Base-by-base conservation (phyloP, 352 stramenopile species). In the Phytophthora rubi region DNA sequence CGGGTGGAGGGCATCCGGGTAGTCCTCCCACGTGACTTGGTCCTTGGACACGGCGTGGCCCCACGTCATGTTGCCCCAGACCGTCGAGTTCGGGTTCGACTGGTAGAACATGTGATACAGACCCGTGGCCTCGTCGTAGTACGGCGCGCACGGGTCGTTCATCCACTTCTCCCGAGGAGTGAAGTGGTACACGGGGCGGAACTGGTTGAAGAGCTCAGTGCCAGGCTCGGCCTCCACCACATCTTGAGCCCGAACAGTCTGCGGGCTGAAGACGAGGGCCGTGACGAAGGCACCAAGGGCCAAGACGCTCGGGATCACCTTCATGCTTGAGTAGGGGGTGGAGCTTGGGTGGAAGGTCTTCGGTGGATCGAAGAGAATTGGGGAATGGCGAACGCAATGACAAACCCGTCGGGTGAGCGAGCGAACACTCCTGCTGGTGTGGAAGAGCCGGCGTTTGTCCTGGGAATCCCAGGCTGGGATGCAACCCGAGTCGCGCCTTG, bases 141-240 rank as follows among this genome's bases (percentile, higher is more conserved):
- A 90, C 35, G 88, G 85, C 0, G 76, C 87, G 62, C 88, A 93
- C 48, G 87, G 87, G 62, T 95, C 87, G 72, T 95, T 95, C 85
- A 92, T 90, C 86, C 86, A 94, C 71, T 93, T 89, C 58, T 90
- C 75, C 52, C 80, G 82, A 45, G 80, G 70, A 21, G 65, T 65
- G 65, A 90, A 89, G 73, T 92, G 84, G 66, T 82, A 91, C 18
- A 87, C 71, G 1, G 83, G 78, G 28, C 81, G 83, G 67, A 85
- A 80, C 73, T 91, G 83, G 8, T 82, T 55, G 68, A 91, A 91
- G 15, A 71, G 63, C 7, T 71, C 42, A 16, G 78, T 73, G n/a
- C 76, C 80, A 8, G 74, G 72, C 30, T 61, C 63, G 5, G 81
- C 77, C 33, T 79, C 47, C 47, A 75, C 66, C 12, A 79, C 44